Percentiles rank a stretch among this genome's conserved stretches.
Evolutionary conservation across 176 grass and related monocot genomes (phyloP).

Genomic region (Sorghum bicolor): Sorghum_bicolor_NCBIv3 NC_012871.2:76932501-76933000

Average conservation of each 20-base stretch:
- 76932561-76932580: constrained; percentile 22
- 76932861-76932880: neutral
- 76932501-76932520: constrained; percentile 34
- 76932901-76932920: constrained; percentile 16
- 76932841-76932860: constrained; percentile 7
- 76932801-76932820: neutral
- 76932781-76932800: neutral
- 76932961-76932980: neutral
- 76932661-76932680: neutral
- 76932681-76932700: neutral
- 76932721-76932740: neutral
- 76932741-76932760: neutral
- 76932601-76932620: constrained; percentile 27
- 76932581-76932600: constrained; percentile 37
- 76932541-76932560: constrained; percentile 18
- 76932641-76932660: neutral
- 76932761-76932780: neutral
- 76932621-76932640: neutral
- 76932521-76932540: constrained; percentile 19
- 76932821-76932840: neutral
- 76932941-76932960: neutral
- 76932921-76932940: neutral
- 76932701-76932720: neutral
- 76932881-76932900: neutral
- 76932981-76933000: neutral